These are phyloP conservation scores for Phylloporus gajari DNA, from an alignment of 1,284 basidiomycete species.

Conservation along the genomic window DNA sequence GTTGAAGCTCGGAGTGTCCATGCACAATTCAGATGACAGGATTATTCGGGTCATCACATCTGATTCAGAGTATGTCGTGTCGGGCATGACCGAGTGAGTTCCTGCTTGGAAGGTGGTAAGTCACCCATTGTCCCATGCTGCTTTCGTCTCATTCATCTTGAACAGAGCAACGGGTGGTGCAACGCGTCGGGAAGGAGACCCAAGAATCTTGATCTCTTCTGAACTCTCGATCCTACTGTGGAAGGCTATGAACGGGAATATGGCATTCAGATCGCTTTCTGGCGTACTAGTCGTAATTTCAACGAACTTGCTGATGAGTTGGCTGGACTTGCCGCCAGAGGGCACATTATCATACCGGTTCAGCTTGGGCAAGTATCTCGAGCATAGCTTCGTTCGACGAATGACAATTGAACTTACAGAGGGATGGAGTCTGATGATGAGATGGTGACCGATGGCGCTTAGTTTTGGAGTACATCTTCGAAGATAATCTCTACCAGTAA, in stretches of 20 bases:
- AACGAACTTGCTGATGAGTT: slow-evolving; percentile 26
- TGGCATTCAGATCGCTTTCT: slow-evolving; percentile 24
- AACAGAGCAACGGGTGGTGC: slow-evolving; percentile 22
- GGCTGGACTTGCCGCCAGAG: slow-evolving; percentile 16
- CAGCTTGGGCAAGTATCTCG: not conserved
- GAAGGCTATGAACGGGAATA: slow-evolving; percentile 16
- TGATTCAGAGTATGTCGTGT: slow-evolving; percentile 51
- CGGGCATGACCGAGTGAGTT: slow-evolving; percentile 46
- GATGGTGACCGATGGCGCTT: too few species aligned
- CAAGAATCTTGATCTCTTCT: slow-evolving; percentile 32
- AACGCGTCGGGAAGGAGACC: slow-evolving; percentile 19
- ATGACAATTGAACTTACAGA: not conserved
- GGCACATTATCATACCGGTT: slow-evolving; percentile 3
- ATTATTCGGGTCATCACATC: slow-evolving; percentile 38
- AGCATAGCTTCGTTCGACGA: not conserved
- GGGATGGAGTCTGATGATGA: not conserved
- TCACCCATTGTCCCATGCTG: not conserved
- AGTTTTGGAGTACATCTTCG: too few species aligned
- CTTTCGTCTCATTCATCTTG: not conserved
- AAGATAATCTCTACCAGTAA: too few species aligned
- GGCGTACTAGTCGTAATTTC: slow-evolving; percentile 19
- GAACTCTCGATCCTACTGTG: slow-evolving; percentile 17
- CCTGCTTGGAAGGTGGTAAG: slow-evolving; percentile 27
- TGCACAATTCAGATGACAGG: not conserved
- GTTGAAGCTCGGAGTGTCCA: too few species aligned